These are phyloP conservation scores for Paraphaeosphaeria minitans DNA, from an alignment of 2,329 filamentous ascomycete species.

Conservation along the genomic window DNA sequence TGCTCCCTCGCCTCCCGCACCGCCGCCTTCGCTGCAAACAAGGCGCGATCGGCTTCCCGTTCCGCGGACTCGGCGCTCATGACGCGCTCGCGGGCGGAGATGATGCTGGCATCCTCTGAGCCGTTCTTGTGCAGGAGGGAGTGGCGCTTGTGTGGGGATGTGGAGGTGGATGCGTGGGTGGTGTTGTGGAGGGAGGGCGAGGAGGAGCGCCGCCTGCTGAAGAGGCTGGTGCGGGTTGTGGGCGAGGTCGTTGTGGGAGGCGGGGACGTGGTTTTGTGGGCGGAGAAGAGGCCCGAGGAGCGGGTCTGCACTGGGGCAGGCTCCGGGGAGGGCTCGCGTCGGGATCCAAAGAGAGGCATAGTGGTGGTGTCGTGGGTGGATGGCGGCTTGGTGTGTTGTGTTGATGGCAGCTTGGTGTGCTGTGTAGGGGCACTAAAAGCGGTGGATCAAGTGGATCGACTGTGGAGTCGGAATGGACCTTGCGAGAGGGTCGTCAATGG, in stretches of 20 bases:
- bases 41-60: conserved; percentile 67
- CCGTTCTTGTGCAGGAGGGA: conserved; percentile 52
- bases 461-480: neutral
- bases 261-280: conserved; percentile 20
- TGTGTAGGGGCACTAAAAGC: conserved; percentile 4
- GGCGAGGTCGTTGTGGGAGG: conserved; percentile 29
- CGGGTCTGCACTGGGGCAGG: conserved; percentile 1
- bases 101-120: conserved; percentile 65
- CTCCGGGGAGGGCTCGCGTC: conserved; percentile 15
- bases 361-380: conserved; percentile 29
- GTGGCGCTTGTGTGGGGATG: conserved; percentile 32
- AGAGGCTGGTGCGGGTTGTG: conserved; percentile 39
- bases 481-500: neutral
- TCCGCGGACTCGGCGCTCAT: conserved; percentile 67
- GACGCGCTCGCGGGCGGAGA: conserved; percentile 65
- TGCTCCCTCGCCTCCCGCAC: conserved; percentile 69
- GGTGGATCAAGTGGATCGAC: neutral
- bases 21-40: conserved; percentile 61
- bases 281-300: conserved; percentile 3
- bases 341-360: conserved; percentile 45
- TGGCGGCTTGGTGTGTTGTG: conserved; percentile 9
- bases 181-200: conserved; percentile 35
- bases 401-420: conserved; percentile 9
- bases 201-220: conserved; percentile 45
- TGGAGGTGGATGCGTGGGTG: conserved; percentile 28